These are phyloP conservation scores for Saturnispora silvae DNA, from an alignment of 805 yeast species.

Conservation along the genomic window DNA sequence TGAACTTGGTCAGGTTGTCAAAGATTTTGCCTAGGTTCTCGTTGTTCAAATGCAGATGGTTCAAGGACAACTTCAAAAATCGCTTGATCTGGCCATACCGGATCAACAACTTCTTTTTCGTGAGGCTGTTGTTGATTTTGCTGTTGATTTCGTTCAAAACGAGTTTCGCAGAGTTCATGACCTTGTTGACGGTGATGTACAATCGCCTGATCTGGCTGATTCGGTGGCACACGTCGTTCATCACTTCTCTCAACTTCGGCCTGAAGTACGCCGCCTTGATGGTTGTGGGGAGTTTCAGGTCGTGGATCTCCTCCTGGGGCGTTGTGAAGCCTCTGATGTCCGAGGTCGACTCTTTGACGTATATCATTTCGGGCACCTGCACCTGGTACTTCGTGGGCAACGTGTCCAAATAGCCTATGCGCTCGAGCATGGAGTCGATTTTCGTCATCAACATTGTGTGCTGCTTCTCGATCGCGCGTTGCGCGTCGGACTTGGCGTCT, in stretches of 20 bases:
- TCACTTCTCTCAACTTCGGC: slow-evolving; percentile 2
- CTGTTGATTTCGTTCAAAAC: not conserved
- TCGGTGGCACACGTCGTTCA: slow-evolving; percentile 9
- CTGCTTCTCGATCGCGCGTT: no score
- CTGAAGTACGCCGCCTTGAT: slow-evolving; percentile 6
- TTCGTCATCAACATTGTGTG: not conserved
- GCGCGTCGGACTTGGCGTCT: no score
- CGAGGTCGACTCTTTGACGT: slow-evolving; percentile 1
- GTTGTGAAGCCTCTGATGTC: slow-evolving; percentile 6
- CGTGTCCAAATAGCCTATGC: slow-evolving; percentile 6
- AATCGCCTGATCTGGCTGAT: slow-evolving; percentile 7
- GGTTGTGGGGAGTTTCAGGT: slow-evolving; percentile 1
- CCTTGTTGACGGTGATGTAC: slow-evolving; percentile 2
- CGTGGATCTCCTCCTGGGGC: slow-evolving; percentile 6
- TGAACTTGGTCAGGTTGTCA: slow-evolving; percentile 3
- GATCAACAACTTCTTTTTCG: slow-evolving; percentile 2
- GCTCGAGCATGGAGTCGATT: slow-evolving; percentile 1
- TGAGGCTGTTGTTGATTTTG: not conserved
- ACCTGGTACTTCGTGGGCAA: slow-evolving; percentile 13
- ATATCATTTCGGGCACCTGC: slow-evolving; percentile 3
- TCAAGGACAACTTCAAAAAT: not conserved
- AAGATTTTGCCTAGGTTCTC: slow-evolving; percentile 6
- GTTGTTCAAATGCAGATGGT: slow-evolving; percentile 1
- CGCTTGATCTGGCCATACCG: slow-evolving; percentile 5
- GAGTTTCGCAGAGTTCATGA: not conserved